These are phyloP conservation scores for Metschnikowia similis DNA, from an alignment of 805 yeast species.

Conservation along the genomic window DNA sequence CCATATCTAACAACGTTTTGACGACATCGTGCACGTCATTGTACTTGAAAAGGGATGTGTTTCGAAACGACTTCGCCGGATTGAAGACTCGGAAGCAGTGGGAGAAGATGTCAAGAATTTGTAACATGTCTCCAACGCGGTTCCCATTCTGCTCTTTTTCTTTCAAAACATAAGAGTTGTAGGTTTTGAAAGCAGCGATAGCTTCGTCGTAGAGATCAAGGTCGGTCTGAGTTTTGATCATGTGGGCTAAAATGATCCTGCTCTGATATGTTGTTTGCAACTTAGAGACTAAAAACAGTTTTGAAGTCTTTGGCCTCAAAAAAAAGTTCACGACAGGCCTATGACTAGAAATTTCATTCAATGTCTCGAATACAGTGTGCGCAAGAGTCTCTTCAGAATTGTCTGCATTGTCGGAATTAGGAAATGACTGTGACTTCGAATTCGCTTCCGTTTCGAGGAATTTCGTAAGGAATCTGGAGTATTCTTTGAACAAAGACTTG, in stretches of 20 bases:
- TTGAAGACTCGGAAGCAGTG: constrained; percentile 32
- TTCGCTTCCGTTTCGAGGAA: constrained; percentile 14
- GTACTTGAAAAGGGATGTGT: constrained; percentile 23
- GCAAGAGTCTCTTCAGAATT: constrained; percentile 23
- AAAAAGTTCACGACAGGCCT: constrained; percentile 10
- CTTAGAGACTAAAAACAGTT: constrained; percentile 27
- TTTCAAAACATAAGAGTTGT: constrained; percentile 28
- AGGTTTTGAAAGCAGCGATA: constrained; percentile 38
- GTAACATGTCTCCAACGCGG: constrained; percentile 26
- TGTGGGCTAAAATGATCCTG: constrained; percentile 28
- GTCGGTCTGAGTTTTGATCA: constrained; percentile 30
- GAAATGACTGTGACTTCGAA: constrained; percentile 20
- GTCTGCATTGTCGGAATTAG: constrained; percentile 23
- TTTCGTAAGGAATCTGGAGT: constrained; percentile 21
- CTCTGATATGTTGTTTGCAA: constrained; percentile 36
- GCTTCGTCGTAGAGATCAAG: constrained; percentile 41
- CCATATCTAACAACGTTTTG: constrained; percentile 15
- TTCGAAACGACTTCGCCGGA: constrained; percentile 29
- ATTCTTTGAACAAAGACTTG: constrained; percentile 24
- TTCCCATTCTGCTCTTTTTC: constrained; percentile 32
- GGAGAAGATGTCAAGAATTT: constrained; percentile 31
- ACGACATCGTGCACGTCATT: constrained; percentile 21
- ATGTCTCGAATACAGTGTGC: constrained; percentile 28
- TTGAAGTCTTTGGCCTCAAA: constrained; percentile 23
- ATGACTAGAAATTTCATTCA: constrained; percentile 21